Base-by-base conservation (phyloP, 2,329 filamentous ascomycete genomes). In the Monilinia vaccinii-corymbosi region DNA sequence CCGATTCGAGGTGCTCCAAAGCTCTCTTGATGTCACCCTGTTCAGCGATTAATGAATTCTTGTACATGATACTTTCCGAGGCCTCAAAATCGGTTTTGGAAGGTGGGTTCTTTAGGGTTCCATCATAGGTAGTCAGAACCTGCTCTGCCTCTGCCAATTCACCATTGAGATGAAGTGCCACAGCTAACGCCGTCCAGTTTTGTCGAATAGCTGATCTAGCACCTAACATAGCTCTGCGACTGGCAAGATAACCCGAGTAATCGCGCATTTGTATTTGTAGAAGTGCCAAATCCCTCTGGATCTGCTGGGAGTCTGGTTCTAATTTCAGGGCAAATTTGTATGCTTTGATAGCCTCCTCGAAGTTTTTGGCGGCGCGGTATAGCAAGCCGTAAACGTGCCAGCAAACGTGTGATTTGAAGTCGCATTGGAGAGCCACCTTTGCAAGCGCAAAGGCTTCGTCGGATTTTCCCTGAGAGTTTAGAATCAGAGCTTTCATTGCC, bases 351-450 rank as follows among this genome's bases (percentile, higher is more conserved):
- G 95, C 93, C 77, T 97, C 94, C 74, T 97, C 94, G 69, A 95
- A 97, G 76, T 99, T 97, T 81, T 97, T 97, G 72, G 89, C 88
- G 52, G 90, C 87, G 56, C 93, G 87, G 76, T 96, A 97, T 55
- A 99, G 81, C 67, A 99, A 77, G 36, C 95, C 94, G 74, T 97
- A 99, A 63, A 99, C 94, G 75, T 99, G 95, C 94, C 94, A 99
- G 80, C 92, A 97, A 70, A 99, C 92, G 76, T 97, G 93, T 70
- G 92, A 97, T 78, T 95, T 97, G 92, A 99, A 97, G 74, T 97
- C 92, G 70, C 92, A 91, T 67, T 88, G 91, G 69, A 99, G 80
- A 38, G 95, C 94, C 66, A 91, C 83, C 77, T 97, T 99, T 71
- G 89, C 93, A 62, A 99, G 81, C 49, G 86, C 84, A 73, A 99